Evolutionary conservation across 2,329 filamentous ascomycete genomes (phyloP), one percentile per base, ranked within the genome.

Genomic region (Rutstroemia sp.): DNA sequence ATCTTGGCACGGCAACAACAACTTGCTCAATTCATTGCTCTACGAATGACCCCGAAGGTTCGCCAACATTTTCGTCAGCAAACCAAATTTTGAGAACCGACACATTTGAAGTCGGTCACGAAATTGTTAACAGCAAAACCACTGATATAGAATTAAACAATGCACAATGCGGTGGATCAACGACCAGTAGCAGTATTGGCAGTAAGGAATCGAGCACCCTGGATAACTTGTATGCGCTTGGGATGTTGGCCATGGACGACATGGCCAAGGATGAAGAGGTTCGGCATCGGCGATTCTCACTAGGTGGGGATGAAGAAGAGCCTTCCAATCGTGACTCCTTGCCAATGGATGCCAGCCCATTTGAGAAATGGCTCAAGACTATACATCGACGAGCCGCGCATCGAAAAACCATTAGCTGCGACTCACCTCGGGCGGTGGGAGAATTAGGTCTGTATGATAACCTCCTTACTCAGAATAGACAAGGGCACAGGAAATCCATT

Each of bases 341-440:
- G 17, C 58, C 57, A 9, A 47, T 57, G 17, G 61, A 61, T 14
- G 40, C 51, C 14, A 59, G 64, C 5, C 82, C 84, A 2, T 90
- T 92, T 64, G 78, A 81, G 47, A 85, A 81, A 68, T 92, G 88
- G 87, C 81, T 92, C 71, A 86, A 76, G 60, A 86, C 80, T 4
- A 72, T 92, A 19, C 81, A 86, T 27, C 46, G 53, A 51, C 36
- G 58, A 80, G 78, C 59, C 80, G 80, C 64, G 80, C 76, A 57
- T 68, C 66, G 66, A 39, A 73, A 72, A 57, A 69, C 69, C 8
- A 64, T 71, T 16, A 67, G 65, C 9, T 63, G 67, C 49, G 42
- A 46, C 19, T 34, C 42, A 21, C 42, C 42, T 23, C 19, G 21
- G 42, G 25, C 8, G 42, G 5, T 19, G 1, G 19, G n/a, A 46